phyloP scores from a whole-genome alignment of 768 basidiomycete species.

The Lactifluus hygrophoroides region DNA sequence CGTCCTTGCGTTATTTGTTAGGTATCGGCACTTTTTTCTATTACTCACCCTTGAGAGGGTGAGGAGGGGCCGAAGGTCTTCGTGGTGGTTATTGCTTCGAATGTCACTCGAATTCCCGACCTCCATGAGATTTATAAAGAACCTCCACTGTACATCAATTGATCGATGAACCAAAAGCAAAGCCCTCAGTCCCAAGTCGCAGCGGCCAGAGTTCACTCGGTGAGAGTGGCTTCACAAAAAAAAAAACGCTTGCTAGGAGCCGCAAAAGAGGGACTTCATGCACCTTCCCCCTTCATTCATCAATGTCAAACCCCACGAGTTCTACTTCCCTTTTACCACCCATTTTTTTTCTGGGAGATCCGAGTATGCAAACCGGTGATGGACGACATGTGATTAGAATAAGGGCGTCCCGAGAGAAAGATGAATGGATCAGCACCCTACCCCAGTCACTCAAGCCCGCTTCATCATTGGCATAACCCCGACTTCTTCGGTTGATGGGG shows the following conservation, averaged over 20 bases:
- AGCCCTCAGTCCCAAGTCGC: too few species aligned
- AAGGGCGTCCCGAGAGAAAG: neutral
- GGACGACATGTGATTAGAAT: neutral
- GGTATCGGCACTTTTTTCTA: neutral
- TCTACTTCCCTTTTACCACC: neutral
- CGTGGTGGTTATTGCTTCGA: neutral
- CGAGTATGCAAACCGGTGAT: neutral
- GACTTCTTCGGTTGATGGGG: slow-evolving; percentile 8
- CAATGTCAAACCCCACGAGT: neutral
- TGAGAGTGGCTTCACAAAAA: neutral
- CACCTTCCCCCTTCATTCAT: neutral
- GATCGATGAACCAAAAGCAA: neutral
- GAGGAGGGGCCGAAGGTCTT: too few species aligned
- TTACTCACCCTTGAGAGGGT: too few species aligned
- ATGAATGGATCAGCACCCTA: too few species aligned
- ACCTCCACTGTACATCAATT: neutral
- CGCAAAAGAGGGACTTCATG: neutral
- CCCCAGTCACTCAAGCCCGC: neutral
- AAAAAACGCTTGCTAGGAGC: neutral
- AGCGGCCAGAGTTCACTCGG: neutral
- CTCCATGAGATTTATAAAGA: neutral
- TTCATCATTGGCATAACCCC: neutral
- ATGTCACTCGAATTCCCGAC: neutral
- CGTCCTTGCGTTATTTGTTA: neutral
- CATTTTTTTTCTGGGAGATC: neutral